Evolutionary conservation across 495 filamentous ascomycete species (phyloP).

Genomic region (Trichocladium uniseriatum): DNA sequence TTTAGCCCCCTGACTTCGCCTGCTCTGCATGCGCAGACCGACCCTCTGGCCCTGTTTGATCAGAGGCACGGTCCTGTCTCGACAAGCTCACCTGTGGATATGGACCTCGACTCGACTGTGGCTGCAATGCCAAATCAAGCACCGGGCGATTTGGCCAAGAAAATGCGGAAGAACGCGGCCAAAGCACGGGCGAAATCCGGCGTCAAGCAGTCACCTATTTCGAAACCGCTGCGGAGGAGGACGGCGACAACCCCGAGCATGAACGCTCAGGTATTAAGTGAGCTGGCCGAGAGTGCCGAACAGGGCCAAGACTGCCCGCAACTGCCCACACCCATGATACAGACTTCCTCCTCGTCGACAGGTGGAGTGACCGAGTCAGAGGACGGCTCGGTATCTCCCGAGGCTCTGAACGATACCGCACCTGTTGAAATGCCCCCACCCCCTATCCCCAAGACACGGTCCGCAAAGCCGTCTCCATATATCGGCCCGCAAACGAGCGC

Average conservation of each 20-base stretch:
- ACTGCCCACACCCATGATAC: conserved; percentile 14
- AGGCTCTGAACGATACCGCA: conserved; percentile 32
- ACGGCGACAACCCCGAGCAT: conserved; percentile 47
- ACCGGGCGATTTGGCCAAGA: conserved; percentile 36
- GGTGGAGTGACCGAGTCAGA: conserved; percentile 36
- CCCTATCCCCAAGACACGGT: conserved; percentile 42
- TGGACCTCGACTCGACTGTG: conserved; percentile 31
- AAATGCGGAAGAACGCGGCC: conserved; percentile 36
- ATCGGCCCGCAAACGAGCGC: conserved; percentile 34
- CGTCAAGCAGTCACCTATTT: conserved; percentile 74
- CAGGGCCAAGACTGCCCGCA: conserved; percentile 14
- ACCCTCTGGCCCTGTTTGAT: conserved; percentile 37
- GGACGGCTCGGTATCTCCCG: conserved; percentile 47
- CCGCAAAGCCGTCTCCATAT: conserved; percentile 40
- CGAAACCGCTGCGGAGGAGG: conserved; percentile 65
- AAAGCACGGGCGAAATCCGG: conserved; percentile 39
- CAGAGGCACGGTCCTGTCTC: conserved; percentile 30
- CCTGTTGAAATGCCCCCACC: conserved; percentile 47
- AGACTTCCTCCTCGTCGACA: conserved; percentile 29
- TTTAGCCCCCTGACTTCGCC: conserved; percentile 93
- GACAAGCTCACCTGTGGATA: conserved; percentile 37
- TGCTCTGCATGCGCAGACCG: conserved; percentile 72
- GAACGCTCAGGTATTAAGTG: conserved; percentile 46
- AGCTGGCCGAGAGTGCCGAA: conserved; percentile 36
- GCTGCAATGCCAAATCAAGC: conserved; percentile 27